Evolutionary conservation across 177 flowering plant genomes (phyloP), one percentile per base, ranked within the genome.

Genomic region (Telopea speciosissima): DNA sequence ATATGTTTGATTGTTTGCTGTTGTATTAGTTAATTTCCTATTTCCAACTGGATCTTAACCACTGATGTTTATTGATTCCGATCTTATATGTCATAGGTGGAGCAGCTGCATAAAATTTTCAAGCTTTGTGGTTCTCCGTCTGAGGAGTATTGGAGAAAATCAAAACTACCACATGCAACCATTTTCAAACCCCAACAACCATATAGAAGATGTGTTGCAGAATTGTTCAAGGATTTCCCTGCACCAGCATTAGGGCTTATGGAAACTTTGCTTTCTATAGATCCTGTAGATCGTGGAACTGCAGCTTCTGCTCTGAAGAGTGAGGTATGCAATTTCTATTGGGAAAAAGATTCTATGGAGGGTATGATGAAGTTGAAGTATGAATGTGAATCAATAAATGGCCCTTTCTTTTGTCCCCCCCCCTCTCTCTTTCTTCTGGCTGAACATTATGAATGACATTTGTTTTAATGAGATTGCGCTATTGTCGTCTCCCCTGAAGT

Each of bases 171-270:
- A n/a, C 97, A 94, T 86, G 95, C 99, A 62, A 94, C 99, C 58
- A 89, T 90, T 67, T 94, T 94, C 78, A 94, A 94, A 82, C 99
- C 99, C 23, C 95, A 90, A 72, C 99, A 89, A 60, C 99, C 99
- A 40, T 94, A 94, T 74, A 82, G 78, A 72, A 88, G 99, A 13
- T 80, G 88, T 81, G 95, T 94, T 70, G 87, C 83, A 25, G 97
- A 92, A 65, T 89, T 95, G 68, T 94, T 92, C 69, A 90, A 88
- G 80, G 97, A 90, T 25, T 88, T 92, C 70, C 99, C 99, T 72
- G 79, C 79, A 23, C 85, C 97, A n/a, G 97, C 97, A 77, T 80
- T 94, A 75, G 83, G 75, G 19, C 95, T 92, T 68, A 85, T 88
- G 82, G 95, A 90, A 70, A 84, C 78, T 44, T 77, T 94, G 16